Evolutionary conservation across 2,329 filamentous ascomycete genomes (phyloP).

Genomic region (Paecilomyces sp.): DNA sequence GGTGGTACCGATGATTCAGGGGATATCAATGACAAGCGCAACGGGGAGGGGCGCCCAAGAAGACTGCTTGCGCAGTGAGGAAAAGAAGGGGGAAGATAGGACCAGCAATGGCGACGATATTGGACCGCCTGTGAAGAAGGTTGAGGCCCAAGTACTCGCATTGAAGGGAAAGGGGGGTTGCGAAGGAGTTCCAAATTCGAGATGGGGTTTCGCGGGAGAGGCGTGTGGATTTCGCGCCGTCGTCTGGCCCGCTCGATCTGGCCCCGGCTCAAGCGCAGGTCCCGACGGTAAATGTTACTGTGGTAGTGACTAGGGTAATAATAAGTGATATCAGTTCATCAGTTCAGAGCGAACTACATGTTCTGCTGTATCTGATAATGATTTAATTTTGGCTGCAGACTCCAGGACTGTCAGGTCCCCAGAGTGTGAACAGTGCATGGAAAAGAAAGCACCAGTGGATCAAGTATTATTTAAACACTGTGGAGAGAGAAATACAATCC

Average conservation of each 20-base stretch:
- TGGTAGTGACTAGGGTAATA: not conserved
- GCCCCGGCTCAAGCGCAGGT: not conserved
- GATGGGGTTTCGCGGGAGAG: not conserved
- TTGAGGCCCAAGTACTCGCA: conserved; percentile 7
- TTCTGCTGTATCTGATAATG: not conserved
- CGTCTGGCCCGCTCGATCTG: not conserved
- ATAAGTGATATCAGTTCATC: too few relatives aligned
- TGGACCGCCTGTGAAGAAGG: not conserved
- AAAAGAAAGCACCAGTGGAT: too few relatives aligned
- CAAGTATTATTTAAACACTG: too few relatives aligned
- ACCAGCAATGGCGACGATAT: not conserved
- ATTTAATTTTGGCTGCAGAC: too few relatives aligned
- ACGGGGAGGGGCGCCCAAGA: not conserved
- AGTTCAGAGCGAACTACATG: too few relatives aligned
- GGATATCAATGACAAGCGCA: not conserved
- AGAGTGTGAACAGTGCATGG: too few relatives aligned
- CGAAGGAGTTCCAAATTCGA: not conserved
- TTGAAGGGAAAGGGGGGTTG: conserved; percentile 12
- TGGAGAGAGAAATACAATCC: too few relatives aligned
- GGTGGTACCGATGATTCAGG: not conserved
- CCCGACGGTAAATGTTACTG: conserved; percentile 1
- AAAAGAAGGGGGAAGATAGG: not conserved
- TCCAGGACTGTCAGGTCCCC: too few relatives aligned
- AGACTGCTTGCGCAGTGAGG: not conserved
- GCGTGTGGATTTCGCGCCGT: not conserved